Percentiles rank a stretch among this genome's conserved stretches.
Evolutionary conservation across 2,329 filamentous ascomycete species (phyloP).

Genomic region (Diaporthe batatas): DNA sequence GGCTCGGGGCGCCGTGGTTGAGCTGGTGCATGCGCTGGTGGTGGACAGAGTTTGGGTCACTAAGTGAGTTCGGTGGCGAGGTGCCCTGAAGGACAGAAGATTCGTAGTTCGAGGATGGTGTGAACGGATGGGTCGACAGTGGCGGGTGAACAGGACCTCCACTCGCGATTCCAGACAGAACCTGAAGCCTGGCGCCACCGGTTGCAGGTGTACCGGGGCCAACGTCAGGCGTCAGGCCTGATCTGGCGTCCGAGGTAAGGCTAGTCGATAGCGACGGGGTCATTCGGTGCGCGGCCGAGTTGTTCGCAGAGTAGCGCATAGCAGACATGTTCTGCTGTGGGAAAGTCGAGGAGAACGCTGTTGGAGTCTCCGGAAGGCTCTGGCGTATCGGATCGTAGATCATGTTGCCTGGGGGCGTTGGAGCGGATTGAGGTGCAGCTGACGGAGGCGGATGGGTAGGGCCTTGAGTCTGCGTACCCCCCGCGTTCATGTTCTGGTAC

Average conservation of each 20-base stretch:
- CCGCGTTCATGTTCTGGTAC: conserved; percentile 71
- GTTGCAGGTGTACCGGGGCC: conserved; percentile 49
- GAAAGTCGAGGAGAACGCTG: conserved; percentile 64
- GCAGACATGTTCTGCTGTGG: conserved; percentile 64
- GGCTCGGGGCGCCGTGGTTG: conserved; percentile 31
- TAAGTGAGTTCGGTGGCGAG: conserved; percentile 59
- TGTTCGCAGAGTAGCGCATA: conserved; percentile 58
- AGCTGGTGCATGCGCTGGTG: conserved; percentile 41
- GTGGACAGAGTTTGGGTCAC: conserved; percentile 48
- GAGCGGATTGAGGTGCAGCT: conserved; percentile 40
- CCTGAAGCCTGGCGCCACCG: conserved; percentile 46
- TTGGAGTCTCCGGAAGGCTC: conserved; percentile 62
- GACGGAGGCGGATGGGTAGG: conserved; percentile 36
- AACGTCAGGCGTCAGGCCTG: conserved; percentile 48
- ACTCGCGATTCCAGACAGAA: conserved; percentile 46
- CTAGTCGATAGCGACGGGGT: conserved; percentile 43
- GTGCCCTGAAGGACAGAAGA: conserved; percentile 53
- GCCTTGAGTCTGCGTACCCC: conserved; percentile 47
- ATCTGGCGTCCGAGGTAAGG: conserved; percentile 41
- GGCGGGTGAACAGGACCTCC: conserved; percentile 44
- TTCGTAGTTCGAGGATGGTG: conserved; percentile 61
- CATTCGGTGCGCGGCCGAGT: conserved; percentile 46
- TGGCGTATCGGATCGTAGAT: conserved; percentile 72
- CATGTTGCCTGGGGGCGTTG: conserved; percentile 69
- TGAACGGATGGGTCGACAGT: conserved; percentile 48